Base-by-base conservation (phyloP, 495 filamentous ascomycete genomes). In the Tricharina praecox region DNA sequence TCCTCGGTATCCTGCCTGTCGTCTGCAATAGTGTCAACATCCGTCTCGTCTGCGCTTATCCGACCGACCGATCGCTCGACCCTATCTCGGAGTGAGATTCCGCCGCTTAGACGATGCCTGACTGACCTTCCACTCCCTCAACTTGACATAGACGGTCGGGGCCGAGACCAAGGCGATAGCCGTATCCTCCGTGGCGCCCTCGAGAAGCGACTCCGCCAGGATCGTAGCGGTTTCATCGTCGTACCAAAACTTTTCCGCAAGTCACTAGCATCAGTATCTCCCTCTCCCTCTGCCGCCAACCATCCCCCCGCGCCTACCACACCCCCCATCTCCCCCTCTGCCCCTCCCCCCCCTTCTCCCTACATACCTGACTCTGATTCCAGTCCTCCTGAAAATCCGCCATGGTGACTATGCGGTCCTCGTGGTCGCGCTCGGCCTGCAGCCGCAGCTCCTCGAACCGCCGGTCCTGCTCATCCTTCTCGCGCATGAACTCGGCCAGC, bases 291-390 rank as follows among this genome's bases (percentile, higher is more conserved):
- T 32, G 28, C 7, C 13, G 28, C 7, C 28, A 32, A 32, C 7
- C 7, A 13, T n/a, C n/a, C n/a, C n/a, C n/a, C n/a, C n/a, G n/a
- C n/a, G n/a, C n/a, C n/a, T n/a, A n/a, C n/a, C n/a, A n/a, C n/a
- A n/a, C n/a, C n/a, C n/a, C n/a, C n/a, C n/a, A n/a, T n/a, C n/a
- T n/a, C n/a, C n/a, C n/a, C n/a, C n/a, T n/a, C n/a, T n/a, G n/a
- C n/a, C n/a, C n/a, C n/a, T n/a, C n/a, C n/a, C n/a, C n/a, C n/a
- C n/a, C n/a, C n/a, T n/a, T n/a, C n/a, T n/a, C n/a, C n/a, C 80
- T 76, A 79, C 81, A 82, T 56, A 87, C 85, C 60, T 88, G 82
- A 46, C 72, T 77, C 47, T 79, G 70, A 48, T 86, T 80, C 82
- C 82, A 88, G 60, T 87, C 78, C 65, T 88, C 82, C 0, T 67